Conservation (phyloP, 2,329 filamentous ascomycete genomes). For the Penicillium oxalicum region DNA sequence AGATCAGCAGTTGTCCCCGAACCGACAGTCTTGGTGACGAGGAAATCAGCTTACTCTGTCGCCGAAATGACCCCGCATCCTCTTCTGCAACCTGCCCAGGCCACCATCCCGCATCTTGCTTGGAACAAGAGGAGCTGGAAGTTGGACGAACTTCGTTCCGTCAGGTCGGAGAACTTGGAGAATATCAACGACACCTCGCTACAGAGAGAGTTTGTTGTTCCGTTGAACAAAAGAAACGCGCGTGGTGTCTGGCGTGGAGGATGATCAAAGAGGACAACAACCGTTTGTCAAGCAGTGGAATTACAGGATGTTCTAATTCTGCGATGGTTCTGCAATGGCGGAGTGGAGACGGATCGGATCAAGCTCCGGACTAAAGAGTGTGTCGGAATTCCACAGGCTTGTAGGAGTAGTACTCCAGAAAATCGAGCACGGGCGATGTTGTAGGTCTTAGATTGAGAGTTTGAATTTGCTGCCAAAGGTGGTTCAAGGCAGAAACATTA, state of each 20-base stretch:
- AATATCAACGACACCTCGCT: neutral
- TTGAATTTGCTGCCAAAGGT: no score
- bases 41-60: constrained; percentile 29
- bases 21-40: neutral
- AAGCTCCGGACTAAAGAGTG: constrained; percentile 15
- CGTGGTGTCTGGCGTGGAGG: no score
- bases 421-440: no score
- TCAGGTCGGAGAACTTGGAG: neutral
- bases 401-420: no score
- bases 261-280: neutral
- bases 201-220: no score
- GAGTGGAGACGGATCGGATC: constrained; percentile 14
- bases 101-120: constrained; percentile 17
- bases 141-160: no score
- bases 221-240: no score
- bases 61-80: constrained; percentile 32
- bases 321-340: constrained; percentile 15
- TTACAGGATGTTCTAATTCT: constrained; percentile 10
- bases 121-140: neutral
- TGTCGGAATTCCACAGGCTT: constrained; percentile 9
- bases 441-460: no score
- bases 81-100: constrained; percentile 29
- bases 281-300: constrained; percentile 1
- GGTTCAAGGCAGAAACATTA: constrained; percentile 27
- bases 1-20: constrained; percentile 15